Conservation (phyloP, 441 rosid genomes). For the Arabidopsis hybrid region DNA sequence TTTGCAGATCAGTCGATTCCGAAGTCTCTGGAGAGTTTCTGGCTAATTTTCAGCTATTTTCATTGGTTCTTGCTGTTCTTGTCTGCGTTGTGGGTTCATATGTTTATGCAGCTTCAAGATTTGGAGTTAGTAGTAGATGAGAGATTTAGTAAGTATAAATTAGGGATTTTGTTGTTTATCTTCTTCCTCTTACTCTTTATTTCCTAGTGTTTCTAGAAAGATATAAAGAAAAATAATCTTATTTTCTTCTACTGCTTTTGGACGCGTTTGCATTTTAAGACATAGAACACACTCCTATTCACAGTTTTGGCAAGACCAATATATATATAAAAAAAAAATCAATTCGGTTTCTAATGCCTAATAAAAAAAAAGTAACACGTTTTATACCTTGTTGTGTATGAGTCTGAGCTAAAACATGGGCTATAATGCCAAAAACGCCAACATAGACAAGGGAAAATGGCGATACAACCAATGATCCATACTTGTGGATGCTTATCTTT, state of each 20-base stretch:
- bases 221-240: background rate
- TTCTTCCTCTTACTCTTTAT: background rate
- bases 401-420: no score
- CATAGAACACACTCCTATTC: no score
- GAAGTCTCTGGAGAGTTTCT: constrained; percentile 83
- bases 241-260: background rate
- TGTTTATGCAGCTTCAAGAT: constrained; percentile 66
- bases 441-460: no score
- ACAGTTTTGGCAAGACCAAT: no score
- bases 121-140: constrained; percentile 41
- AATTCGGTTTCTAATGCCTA: no score
- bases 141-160: constrained; percentile 18
- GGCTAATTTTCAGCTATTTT: constrained; percentile 85
- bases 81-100: constrained; percentile 65
- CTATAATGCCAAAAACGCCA: no score
- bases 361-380: no score
- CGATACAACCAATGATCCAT: no score
- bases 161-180: background rate
- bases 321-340: no score
- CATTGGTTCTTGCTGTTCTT: constrained; percentile 69
- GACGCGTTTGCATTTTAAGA: background rate
- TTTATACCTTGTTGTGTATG: background rate
- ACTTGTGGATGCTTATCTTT: no score
- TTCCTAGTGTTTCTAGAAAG: background rate
- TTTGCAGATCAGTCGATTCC: constrained; percentile 60